Evolutionary conservation across 352 stramenopile species (phyloP), one percentile per base, ranked within the genome.

Genomic region (Globisporangium viniferum): DNA sequence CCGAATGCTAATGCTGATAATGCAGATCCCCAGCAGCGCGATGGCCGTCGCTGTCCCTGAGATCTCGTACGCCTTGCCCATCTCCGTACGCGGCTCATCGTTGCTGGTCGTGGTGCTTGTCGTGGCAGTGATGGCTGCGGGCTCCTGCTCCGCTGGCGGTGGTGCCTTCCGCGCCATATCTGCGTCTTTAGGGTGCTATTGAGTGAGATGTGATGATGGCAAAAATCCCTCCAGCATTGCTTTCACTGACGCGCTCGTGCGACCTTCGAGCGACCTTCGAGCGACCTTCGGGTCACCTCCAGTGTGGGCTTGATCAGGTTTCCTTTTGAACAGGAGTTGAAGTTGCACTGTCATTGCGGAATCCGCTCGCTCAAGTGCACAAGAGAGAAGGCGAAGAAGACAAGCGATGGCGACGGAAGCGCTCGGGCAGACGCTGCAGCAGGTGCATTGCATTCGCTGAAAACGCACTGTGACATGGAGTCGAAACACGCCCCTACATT

Each of bases 1-100:
- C 27, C 93, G 88, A 63, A 98, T 97, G 71, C 85, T 72, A 69
- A 98, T 82, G 48, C 90, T 89, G n/a, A 98, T 75, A 57, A 86
- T 76, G 76, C 89, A 97, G 70, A 97, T 97, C 49, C 89, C 77
- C 59, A 78, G 79, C 35, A 98, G 72, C 64, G 96, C 72, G 49
- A 76, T 71, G 41, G 65, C 61, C 39, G 73, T 78, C 61, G 66
- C 64, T n/a, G 76, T 62, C 36, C 71, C 69, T 65, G 69, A 72
- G 64, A 82, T 73, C n/a, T 57, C 53, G 51, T 20, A 35, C 20
- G 12, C 2, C 18, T 10, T 36, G 53, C 35, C 20, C 18, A 36
- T 55, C 8, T 12, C 14, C 24, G 5, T 4, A 22, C 27, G 29
- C 49, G 31, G 3, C 36, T 49, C 41, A 20, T 58, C 31, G 41